Evolutionary conservation across 208 protist species (phyloP).

Genomic region (Jaenimonas drosophilae): DNA sequence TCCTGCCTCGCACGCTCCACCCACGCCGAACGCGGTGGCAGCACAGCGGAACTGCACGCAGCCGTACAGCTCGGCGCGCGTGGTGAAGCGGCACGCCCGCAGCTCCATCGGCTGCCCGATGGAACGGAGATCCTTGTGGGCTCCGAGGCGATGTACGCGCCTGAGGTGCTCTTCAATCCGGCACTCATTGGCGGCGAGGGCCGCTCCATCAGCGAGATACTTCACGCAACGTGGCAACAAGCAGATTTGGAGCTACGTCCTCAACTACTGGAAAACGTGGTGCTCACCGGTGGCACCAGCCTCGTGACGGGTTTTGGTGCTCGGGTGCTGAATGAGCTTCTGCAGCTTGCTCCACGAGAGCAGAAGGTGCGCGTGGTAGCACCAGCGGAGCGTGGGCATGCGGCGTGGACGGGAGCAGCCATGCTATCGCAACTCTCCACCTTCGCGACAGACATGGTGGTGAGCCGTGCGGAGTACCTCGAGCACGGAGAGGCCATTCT

Average conservation of each 20-base stretch:
- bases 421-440: constrained; percentile 91
- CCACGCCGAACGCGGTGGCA: not conserved
- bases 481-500: constrained; percentile 48
- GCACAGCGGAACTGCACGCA: constrained; percentile 1
- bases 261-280: constrained; percentile 71
- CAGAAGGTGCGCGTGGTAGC: constrained; percentile 89
- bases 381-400: constrained; percentile 84
- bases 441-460: constrained; percentile 82
- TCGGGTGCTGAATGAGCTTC: constrained; percentile 88
- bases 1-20: not conserved
- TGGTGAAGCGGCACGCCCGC: not conserved
- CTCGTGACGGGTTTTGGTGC: constrained; percentile 88
- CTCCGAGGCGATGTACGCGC: constrained; percentile 27
- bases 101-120: constrained; percentile 57
- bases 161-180: constrained; percentile 85
- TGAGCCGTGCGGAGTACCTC: constrained; percentile 29
- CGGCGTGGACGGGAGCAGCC: constrained; percentile 93
- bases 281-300: constrained; percentile 88
- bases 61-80: constrained; percentile 4
- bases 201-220: constrained; percentile 43
- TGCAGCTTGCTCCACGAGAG: constrained; percentile 40
- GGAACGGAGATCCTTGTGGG: constrained; percentile 50
- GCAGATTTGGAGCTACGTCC: constrained; percentile 66
- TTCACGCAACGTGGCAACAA: constrained; percentile 70
- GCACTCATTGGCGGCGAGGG: constrained; percentile 40